Evolutionary conservation across 1,284 basidiomycete species (phyloP).

Genomic region (Omphalotus olearius): DNA sequence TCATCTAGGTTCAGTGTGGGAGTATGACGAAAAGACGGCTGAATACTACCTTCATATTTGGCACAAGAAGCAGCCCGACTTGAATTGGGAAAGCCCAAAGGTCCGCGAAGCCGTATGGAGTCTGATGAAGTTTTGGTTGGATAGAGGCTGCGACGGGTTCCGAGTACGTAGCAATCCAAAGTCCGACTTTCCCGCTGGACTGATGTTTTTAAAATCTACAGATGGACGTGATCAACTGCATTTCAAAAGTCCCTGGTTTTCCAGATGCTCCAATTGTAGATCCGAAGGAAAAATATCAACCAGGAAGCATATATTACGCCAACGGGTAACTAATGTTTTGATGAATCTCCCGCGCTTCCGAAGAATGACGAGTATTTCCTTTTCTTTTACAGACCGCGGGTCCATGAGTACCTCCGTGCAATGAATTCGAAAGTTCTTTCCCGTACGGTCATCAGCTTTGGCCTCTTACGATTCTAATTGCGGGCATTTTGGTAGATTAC

Average conservation of each 20-base stretch:
- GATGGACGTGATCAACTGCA: slow-evolving; percentile 71
- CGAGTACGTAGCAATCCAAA: slow-evolving; percentile 32
- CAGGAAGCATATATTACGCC: slow-evolving; percentile 48
- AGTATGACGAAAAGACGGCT: slow-evolving; percentile 61
- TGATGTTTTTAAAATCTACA: slow-evolving; percentile 19
- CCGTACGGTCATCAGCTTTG: slow-evolving; percentile 31
- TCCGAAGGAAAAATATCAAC: slow-evolving; percentile 51
- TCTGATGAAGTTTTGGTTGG: slow-evolving; percentile 72
- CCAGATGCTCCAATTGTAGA: slow-evolving; percentile 61
- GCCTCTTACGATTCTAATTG: not conserved
- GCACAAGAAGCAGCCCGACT: slow-evolving; percentile 68
- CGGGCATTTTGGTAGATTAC: slow-evolving; percentile 30
- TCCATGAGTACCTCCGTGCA: slow-evolving; percentile 68
- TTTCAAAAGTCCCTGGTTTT: slow-evolving; percentile 59
- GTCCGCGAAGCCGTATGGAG: slow-evolving; percentile 62
- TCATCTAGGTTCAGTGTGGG: slow-evolving; percentile 65
- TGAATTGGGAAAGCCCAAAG: slow-evolving; percentile 74
- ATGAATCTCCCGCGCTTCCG: not conserved
- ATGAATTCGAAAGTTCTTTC: slow-evolving; percentile 60
- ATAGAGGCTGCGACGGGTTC: slow-evolving; percentile 74
- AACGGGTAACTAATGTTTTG: slow-evolving; percentile 44
- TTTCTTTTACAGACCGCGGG: slow-evolving; percentile 40
- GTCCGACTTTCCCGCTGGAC: not conserved
- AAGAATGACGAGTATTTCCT: not conserved
- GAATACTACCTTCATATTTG: slow-evolving; percentile 79